Evolutionary conservation across 805 yeast genomes (phyloP).

Genomic region (Barnettozyma wickerhamii): DNA sequence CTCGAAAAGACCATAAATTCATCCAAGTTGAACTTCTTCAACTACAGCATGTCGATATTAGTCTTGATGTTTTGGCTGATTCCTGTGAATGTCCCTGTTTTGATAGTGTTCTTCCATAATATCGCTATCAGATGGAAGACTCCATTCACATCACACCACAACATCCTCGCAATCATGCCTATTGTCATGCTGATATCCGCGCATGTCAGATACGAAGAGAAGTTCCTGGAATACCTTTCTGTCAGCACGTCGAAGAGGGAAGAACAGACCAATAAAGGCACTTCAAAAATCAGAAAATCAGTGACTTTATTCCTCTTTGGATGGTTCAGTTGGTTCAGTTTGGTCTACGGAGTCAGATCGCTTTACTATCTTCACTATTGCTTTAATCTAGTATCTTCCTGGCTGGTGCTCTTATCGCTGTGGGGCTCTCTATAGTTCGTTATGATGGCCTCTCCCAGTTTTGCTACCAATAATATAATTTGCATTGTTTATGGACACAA

Average conservation of each 20-base stretch:
- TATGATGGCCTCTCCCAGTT: background rate
- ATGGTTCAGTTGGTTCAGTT: constrained; percentile 56
- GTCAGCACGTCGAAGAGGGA: constrained; percentile 25
- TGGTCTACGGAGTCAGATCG: constrained; percentile 74
- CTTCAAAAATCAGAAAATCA: background rate
- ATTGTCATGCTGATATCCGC: constrained; percentile 42
- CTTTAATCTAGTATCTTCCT: constrained; percentile 58
- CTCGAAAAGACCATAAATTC: constrained; percentile 1
- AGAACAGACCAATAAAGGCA: constrained; percentile 10
- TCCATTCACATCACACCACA: constrained; percentile 85
- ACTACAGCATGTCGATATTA: constrained; percentile 59
- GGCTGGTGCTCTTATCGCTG: constrained; percentile 44
- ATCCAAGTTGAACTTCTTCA: constrained; percentile 33
- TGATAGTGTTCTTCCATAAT: constrained; percentile 80
- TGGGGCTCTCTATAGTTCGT: constrained; percentile 20
- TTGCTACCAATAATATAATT: no score
- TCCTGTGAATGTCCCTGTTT: constrained; percentile 73
- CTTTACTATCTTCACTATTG: constrained; percentile 83
- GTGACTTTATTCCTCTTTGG: constrained; percentile 34
- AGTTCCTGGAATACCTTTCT: constrained; percentile 32
- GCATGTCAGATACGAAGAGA: constrained; percentile 9
- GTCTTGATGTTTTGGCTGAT: constrained; percentile 72
- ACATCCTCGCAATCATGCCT: constrained; percentile 72
- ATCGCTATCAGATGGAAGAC: constrained; percentile 74
- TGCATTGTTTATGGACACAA: no score